A percentile compares a stretch with the other conserved stretches of the same genome.
phyloP scores from a whole-genome alignment of 2,329 filamentous ascomycete genomes.

The Colletotrichum liaoningense region DNA sequence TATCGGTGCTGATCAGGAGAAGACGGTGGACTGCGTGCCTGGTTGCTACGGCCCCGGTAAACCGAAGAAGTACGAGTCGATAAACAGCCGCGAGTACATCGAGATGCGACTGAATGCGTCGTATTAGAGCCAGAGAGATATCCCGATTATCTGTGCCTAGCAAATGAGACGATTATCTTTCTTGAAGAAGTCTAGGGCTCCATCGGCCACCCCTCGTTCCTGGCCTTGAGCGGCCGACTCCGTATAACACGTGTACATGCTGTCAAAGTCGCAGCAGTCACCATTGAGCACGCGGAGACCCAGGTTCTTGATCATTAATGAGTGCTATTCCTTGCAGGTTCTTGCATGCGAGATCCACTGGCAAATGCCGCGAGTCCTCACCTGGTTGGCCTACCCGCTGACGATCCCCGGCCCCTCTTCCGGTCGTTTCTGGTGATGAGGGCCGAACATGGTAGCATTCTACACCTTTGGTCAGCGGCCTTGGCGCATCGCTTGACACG shows the following conservation, averaged over 20 bases:
- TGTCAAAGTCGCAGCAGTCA: not conserved
- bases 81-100: conserved; percentile 43
- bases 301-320: not conserved
- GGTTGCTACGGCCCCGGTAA: conserved; percentile 54
- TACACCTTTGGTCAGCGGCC: not conserved
- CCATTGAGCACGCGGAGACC: not conserved
- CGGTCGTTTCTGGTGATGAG: not conserved
- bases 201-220: not conserved
- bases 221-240: not conserved
- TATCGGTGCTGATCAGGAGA: conserved; percentile 59
- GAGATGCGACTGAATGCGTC: conserved; percentile 42
- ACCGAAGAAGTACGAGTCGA: conserved; percentile 62
- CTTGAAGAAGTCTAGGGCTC: not conserved
- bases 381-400: not conserved
- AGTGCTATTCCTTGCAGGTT: not conserved
- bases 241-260: not conserved
- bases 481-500: conserved; percentile 2
- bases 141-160: not conserved
- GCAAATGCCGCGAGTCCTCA: conserved; percentile 3
- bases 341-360: conserved; percentile 8
- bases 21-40: conserved; percentile 63
- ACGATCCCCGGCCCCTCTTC: not conserved
- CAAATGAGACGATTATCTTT: not conserved
- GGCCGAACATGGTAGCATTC: conserved; percentile 16
- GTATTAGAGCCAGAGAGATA: conserved; percentile 15